phyloP scores from a whole-genome alignment of 106 monocot species.

The Platanthera guangdongensis region DNA sequence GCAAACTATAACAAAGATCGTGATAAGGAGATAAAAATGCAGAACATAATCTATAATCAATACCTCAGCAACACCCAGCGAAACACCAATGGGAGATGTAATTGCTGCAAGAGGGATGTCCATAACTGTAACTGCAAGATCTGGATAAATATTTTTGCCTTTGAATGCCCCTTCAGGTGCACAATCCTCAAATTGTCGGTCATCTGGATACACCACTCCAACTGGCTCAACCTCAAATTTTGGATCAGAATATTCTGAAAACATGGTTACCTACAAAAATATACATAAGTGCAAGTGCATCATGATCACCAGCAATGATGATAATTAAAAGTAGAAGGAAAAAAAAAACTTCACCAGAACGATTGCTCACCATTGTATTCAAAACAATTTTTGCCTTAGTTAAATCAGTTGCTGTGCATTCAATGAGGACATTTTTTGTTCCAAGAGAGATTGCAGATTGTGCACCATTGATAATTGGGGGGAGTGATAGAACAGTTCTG shows the following conservation, averaged over 20 bases:
- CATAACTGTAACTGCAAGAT: slow-evolving; percentile 55
- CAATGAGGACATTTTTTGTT: slow-evolving; percentile 92
- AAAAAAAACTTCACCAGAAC: not conserved
- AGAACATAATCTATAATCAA: slow-evolving; percentile 1
- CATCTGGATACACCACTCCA: slow-evolving; percentile 65
- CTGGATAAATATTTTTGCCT: slow-evolving; percentile 55
- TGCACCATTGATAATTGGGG: slow-evolving; percentile 95
- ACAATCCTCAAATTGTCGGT: slow-evolving; percentile 67
- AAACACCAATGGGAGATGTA: slow-evolving; percentile 53
- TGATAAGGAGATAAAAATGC: not conserved
- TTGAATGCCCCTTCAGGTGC: slow-evolving; percentile 53
- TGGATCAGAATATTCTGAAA: slow-evolving; percentile 79
- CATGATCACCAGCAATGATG: not conserved
- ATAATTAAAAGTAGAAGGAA: slow-evolving; percentile 6
- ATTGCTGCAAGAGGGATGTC: slow-evolving; percentile 60
- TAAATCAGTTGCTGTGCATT: slow-evolving; percentile 94
- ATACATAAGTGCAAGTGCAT: not conserved
- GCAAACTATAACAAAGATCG: not conserved
- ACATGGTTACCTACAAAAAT: slow-evolving; percentile 75
- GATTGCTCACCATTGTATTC: slow-evolving; percentile 74
- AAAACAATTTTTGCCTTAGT: slow-evolving; percentile 95
- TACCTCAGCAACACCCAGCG: slow-evolving; percentile 65
- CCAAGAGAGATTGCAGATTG: slow-evolving; percentile 79
- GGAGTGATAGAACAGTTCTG: slow-evolving; percentile 79
- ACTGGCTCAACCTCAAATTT: slow-evolving; percentile 96